A percentile compares a stretch with the other conserved stretches of the same genome.
These are phyloP conservation scores for Amanita phalloides DNA, from an alignment of 768 basidiomycete genomes.

Conservation along the genomic window DNA sequence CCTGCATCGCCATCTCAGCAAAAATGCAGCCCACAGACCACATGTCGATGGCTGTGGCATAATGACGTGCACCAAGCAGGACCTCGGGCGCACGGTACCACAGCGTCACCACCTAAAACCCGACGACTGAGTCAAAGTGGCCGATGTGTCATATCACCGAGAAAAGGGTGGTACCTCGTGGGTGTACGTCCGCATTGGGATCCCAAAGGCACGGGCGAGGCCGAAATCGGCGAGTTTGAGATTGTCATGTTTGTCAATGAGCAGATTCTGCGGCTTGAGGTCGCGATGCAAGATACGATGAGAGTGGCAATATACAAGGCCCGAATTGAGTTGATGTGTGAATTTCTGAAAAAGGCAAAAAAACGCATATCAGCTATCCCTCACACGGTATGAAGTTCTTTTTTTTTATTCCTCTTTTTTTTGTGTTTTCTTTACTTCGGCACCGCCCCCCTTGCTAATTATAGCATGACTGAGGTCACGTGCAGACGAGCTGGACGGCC, in stretches of 20 bases:
- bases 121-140: background rate
- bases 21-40: slow-evolving; percentile 99
- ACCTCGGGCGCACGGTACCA: slow-evolving; percentile 99
- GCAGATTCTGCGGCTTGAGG: slow-evolving; percentile 91
- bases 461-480: background rate
- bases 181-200: slow-evolving; percentile 97
- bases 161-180: slow-evolving; percentile 60
- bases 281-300: slow-evolving; percentile 96
- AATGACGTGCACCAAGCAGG: slow-evolving; percentile 89
- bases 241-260: slow-evolving; percentile 84
- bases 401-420: no score
- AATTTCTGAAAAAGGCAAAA: slow-evolving; percentile 66
- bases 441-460: slow-evolving; percentile 8
- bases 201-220: slow-evolving; percentile 92
- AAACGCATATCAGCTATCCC: background rate
- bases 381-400: no score
- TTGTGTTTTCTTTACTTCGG: background rate
- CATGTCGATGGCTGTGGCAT: slow-evolving; percentile 98
- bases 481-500: background rate
- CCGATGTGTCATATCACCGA: background rate
- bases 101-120: slow-evolving; percentile 83
- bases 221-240: slow-evolving; percentile 97
- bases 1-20: slow-evolving; percentile 95
- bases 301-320: slow-evolving; percentile 89
- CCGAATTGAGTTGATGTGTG: slow-evolving; percentile 85